A percentile compares a stretch with the other conserved stretches of the same genome.
Evolutionary conservation across 2,329 filamentous ascomycete species (phyloP).

Genomic region (Botryosphaeria dothidea): DNA sequence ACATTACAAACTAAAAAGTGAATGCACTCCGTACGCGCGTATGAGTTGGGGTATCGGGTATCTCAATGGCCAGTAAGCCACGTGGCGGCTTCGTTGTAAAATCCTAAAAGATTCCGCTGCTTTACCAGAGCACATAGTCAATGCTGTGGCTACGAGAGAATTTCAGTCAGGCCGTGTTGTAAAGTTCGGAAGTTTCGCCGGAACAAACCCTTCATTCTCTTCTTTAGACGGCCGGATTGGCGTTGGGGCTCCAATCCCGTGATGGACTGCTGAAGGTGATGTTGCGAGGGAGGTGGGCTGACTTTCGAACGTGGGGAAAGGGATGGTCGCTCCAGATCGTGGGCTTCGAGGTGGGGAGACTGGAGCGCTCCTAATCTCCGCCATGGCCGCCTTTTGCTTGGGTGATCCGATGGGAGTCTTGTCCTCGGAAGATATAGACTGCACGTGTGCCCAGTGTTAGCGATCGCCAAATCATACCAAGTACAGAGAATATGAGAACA

Average conservation of each 20-base stretch:
- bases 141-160: conserved; percentile 5
- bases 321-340: conserved; percentile 20
- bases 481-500: conserved; percentile 22
- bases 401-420: conserved; percentile 4
- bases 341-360: neutral
- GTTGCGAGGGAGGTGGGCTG: conserved; percentile 32
- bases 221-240: neutral
- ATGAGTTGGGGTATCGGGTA: conserved; percentile 10
- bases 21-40: conserved; percentile 1
- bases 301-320: conserved; percentile 31
- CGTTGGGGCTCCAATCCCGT: neutral
- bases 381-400: neutral
- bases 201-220: conserved; percentile 32
- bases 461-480: conserved; percentile 24
- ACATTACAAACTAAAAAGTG: conserved; percentile 6
- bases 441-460: conserved; percentile 2
- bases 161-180: conserved; percentile 25
- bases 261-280: conserved; percentile 24
- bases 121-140: conserved; percentile 7
- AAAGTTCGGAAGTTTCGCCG: conserved; percentile 38
- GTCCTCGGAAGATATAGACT: conserved; percentile 25
- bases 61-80: neutral
- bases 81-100: neutral
- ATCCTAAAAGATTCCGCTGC: conserved; percentile 5
- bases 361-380: neutral